Percentiles rank a stretch among this genome's conserved stretches.
phyloP scores from a whole-genome alignment of 2,329 filamentous ascomycete genomes.

The Blastomyces parvus region DNA sequence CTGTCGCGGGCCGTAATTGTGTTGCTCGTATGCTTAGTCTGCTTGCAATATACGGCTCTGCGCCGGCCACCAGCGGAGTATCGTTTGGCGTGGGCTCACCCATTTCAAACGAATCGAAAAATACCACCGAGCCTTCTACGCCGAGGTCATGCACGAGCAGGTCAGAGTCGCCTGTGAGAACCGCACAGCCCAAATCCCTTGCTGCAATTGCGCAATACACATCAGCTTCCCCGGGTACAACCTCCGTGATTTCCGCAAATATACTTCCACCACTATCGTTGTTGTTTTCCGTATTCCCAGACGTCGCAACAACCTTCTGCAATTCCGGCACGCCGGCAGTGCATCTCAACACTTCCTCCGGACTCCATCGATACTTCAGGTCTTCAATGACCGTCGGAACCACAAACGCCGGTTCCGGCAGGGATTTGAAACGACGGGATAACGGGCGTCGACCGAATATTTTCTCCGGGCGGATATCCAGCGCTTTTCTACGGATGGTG shows the following conservation, averaged over 20 bases:
- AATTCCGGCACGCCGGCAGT: constrained; percentile 26
- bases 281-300: not conserved
- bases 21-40: constrained; percentile 22
- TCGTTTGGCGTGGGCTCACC: not conserved
- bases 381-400: constrained; percentile 68
- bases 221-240: constrained; percentile 81
- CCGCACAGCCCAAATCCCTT: constrained; percentile 46
- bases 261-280: constrained; percentile 14
- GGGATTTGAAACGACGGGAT: constrained; percentile 24
- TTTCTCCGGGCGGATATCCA: constrained; percentile 15
- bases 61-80: too few relatives aligned
- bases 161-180: constrained; percentile 80
- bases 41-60: constrained; percentile 4
- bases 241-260: constrained; percentile 36
- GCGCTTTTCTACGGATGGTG: constrained; percentile 6
- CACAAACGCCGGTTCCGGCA: constrained; percentile 57
- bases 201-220: constrained; percentile 62
- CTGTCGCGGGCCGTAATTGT: constrained; percentile 30
- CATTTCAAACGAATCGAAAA: constrained; percentile 53
- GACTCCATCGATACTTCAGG: constrained; percentile 38
- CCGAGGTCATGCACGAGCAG: constrained; percentile 66
- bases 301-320: not conserved
- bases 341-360: constrained; percentile 18
- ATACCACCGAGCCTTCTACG: constrained; percentile 50
- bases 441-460: constrained; percentile 23